These are phyloP conservation scores for Leptographium lundbergii DNA, from an alignment of 2,329 filamentous ascomycete genomes.

Conservation along the genomic window DNA sequence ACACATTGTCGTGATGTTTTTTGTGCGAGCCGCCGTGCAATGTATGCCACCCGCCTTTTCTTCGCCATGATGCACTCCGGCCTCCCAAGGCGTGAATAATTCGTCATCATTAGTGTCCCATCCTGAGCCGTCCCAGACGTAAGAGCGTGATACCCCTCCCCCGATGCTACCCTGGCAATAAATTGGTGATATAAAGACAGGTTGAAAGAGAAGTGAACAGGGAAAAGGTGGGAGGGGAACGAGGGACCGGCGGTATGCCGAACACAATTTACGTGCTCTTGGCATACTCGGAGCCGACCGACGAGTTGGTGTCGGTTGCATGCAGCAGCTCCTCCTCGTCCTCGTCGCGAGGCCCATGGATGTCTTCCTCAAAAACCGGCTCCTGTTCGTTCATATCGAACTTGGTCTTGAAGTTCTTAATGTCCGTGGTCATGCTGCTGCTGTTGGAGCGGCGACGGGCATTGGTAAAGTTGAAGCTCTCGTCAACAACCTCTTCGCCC, in stretches of 20 bases:
- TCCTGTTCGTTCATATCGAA: conserved; percentile 85
- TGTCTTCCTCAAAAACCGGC: conserved; percentile 78
- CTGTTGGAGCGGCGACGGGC: conserved; percentile 87
- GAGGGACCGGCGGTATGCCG: no score
- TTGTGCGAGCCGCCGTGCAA: background rate
- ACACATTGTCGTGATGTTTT: background rate
- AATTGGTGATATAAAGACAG: background rate
- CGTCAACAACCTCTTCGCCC: conserved; percentile 75
- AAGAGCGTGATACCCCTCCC: background rate
- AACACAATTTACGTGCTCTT: conserved; percentile 10
- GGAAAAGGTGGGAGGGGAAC: background rate
- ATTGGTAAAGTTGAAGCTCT: conserved; percentile 72
- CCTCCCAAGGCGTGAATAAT: background rate
- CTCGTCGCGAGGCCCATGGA: conserved; percentile 55
- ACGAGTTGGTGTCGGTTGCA: conserved; percentile 48
- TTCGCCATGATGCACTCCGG: background rate
- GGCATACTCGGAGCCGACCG: conserved; percentile 32
- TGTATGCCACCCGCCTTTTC: background rate
- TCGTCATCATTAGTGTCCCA: background rate
- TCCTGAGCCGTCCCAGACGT: background rate
- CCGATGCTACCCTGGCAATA: background rate
- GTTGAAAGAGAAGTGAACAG: background rate
- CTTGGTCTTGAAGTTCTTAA: conserved; percentile 86
- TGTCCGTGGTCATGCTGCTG: conserved; percentile 56
- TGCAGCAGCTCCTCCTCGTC: conserved; percentile 41